These are phyloP conservation scores for Tylopilus cervinicoccineus DNA, from an alignment of 768 basidiomycete species.

Conservation along the genomic window DNA sequence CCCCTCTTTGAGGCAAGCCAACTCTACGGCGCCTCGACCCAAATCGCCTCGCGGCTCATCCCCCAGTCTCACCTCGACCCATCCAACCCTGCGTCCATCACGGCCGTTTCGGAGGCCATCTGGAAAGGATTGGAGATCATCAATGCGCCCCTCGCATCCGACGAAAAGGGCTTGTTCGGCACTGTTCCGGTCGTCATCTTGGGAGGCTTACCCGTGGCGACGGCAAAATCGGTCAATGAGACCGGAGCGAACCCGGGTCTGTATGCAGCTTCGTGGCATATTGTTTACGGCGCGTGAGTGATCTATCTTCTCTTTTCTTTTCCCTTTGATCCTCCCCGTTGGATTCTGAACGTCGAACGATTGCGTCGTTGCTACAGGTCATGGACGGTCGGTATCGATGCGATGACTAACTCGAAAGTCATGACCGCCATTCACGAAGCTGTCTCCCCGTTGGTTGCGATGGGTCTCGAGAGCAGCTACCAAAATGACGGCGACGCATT, in stretches of 20 bases:
- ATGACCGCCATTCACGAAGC: constrained; percentile 7
- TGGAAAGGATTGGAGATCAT: constrained; percentile 18
- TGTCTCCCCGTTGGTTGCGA: constrained; percentile 7
- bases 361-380: background rate
- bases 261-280: constrained; percentile 14
- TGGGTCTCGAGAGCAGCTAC: constrained; percentile 21
- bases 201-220: constrained; percentile 8
- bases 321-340: no score
- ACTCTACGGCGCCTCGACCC: constrained; percentile 14
- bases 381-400: constrained; percentile 14
- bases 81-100: constrained; percentile 10
- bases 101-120: constrained; percentile 11
- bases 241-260: constrained; percentile 18
- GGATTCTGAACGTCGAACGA: no score
- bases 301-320: no score
- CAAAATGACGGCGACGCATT: constrained; percentile 21
- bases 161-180: background rate
- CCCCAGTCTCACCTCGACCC: constrained; percentile 16
- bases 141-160: constrained; percentile 1
- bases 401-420: background rate
- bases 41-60: constrained; percentile 18
- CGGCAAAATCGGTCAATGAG: background rate
- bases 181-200: background rate
- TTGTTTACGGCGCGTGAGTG: constrained; percentile 12
- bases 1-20: constrained; percentile 11